Base-by-base conservation (phyloP, 345 rosid species). In the Rubroshorea leprosula region DNA sequence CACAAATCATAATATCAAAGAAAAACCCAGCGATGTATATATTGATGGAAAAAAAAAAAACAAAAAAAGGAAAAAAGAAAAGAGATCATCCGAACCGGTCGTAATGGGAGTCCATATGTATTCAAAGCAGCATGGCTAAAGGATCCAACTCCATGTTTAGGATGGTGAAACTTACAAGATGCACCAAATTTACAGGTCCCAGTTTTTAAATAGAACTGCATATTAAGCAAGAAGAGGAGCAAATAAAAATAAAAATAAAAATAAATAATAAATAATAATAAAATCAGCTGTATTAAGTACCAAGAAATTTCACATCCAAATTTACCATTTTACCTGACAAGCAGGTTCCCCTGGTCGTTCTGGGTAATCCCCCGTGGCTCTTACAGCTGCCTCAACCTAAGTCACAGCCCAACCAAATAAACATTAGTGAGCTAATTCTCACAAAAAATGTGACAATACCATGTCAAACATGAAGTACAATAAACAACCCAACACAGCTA, bases 151-250 rank as follows among this genome's bases (percentile, higher is more conserved):
- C 78, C 84, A 51, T 78, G 85, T 77, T 84, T 91, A 14, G 98
- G 98, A 68, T 91, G 98, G 86, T 91, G 73, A 79, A 82, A 91
- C 79, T 91, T 91, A 80, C 98, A 91, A 15, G 98, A 91, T 19
- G 95, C 96, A 69, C 96, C 96, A 74, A 88, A 91, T 79, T 85
- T 91, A 70, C 96, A 91, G 29, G 83, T 78, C 69, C 96, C 95
- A 4, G 98, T 83, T 67, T 86, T 78, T 74, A 91, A 69, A 67
- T 80, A 91, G 71, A 81, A 85, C 96, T 91, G 86, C 75, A 73
- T 57, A 69, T 39, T 14, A 21, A 72, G 51, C 41, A 19, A 68
- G 58, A 35, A 39, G 10, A 60, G 49, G 17, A n/a, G 61, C 6
- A 22, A 23, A 1, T 51, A 48, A 56, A 23, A 39, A 29, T 29